Percentiles rank a stretch among this genome's conserved stretches.
Conservation (phyloP, 2,329 filamentous ascomycete species). For the Penicillium sp. region DNA sequence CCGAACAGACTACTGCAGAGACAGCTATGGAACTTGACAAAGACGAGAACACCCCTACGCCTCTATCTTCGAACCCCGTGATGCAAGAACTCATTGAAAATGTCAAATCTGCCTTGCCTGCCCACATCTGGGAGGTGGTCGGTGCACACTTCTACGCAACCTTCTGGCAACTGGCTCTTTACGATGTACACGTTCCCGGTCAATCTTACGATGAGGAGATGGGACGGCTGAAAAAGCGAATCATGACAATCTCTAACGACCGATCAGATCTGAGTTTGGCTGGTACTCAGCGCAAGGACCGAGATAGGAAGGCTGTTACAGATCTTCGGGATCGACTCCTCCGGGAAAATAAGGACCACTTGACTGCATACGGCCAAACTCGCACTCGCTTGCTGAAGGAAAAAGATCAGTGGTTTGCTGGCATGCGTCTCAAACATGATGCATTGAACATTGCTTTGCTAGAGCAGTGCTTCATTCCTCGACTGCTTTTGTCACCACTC, state of each 20-base stretch:
- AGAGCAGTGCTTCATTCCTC: slow-evolving; percentile 88
- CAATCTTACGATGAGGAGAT: slow-evolving; percentile 75
- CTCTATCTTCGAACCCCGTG: slow-evolving; percentile 60
- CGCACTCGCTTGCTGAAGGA: slow-evolving; percentile 68
- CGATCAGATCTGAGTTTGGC: slow-evolving; percentile 66
- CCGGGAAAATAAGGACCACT: slow-evolving; percentile 68
- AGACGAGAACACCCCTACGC: slow-evolving; percentile 32
- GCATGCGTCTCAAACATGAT: slow-evolving; percentile 59
- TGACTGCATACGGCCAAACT: slow-evolving; percentile 62
- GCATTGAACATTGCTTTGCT: slow-evolving; percentile 70
- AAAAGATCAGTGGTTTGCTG: slow-evolving; percentile 72
- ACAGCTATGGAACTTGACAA: slow-evolving; percentile 36
- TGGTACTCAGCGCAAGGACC: slow-evolving; percentile 62
- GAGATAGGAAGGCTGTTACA: slow-evolving; percentile 64
- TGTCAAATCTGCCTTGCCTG: slow-evolving; percentile 58
- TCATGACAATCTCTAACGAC: slow-evolving; percentile 64
- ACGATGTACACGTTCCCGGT: slow-evolving; percentile 72
- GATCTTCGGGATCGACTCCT: slow-evolving; percentile 65
- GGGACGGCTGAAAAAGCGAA: slow-evolving; percentile 62
- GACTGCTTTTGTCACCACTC: slow-evolving; percentile 73
- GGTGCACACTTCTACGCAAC: slow-evolving; percentile 78
- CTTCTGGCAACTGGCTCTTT: slow-evolving; percentile 86
- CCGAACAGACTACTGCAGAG: slow-evolving; percentile 20
- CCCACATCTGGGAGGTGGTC: slow-evolving; percentile 63
- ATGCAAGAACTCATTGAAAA: slow-evolving; percentile 69